Percentiles rank a stretch among this genome's conserved stretches.
These are phyloP conservation scores for Peribolospora baueri DNA, from an alignment of 768 basidiomycete genomes.

Conservation along the genomic window DNA sequence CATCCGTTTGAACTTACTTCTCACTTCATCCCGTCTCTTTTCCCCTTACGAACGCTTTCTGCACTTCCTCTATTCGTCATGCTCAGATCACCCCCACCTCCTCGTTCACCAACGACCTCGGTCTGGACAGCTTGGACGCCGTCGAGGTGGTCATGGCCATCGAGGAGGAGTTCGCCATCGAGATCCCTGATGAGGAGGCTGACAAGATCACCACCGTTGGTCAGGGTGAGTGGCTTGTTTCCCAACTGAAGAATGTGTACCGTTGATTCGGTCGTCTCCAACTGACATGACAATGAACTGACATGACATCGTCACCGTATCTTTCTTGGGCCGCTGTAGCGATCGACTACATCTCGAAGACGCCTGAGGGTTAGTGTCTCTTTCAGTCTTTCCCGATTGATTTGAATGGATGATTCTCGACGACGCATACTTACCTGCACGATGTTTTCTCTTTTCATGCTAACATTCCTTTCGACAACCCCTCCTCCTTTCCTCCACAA, in stretches of 20 bases:
- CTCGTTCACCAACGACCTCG: conserved; percentile 56
- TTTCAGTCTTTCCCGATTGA: neutral
- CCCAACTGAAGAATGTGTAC: neutral
- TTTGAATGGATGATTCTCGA: too few relatives aligned
- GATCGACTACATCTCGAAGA: conserved; percentile 83
- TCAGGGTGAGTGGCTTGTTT: conserved; percentile 37
- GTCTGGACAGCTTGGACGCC: conserved; percentile 82
- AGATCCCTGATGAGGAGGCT: conserved; percentile 92
- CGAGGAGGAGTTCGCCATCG: conserved; percentile 96
- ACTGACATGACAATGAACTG: conserved; percentile 1
- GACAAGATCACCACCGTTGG: conserved; percentile 78
- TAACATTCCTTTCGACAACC: too few relatives aligned
- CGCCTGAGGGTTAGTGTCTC: conserved; percentile 44
- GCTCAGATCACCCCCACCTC: conserved; percentile 39
- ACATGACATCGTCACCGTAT: conserved; percentile 2
- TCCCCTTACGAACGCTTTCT: neutral
- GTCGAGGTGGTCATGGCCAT: conserved; percentile 98
- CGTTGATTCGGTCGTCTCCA: conserved; percentile 2
- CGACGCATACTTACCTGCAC: too few relatives aligned
- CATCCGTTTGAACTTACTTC: neutral
- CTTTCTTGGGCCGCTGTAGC: conserved; percentile 26
- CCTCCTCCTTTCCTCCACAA: too few relatives aligned
- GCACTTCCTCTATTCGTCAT: neutral
- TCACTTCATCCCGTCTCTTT: neutral
- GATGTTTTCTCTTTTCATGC: too few relatives aligned